Percentiles rank a stretch among this genome's conserved stretches.
Conservation (phyloP, 441 rosid genomes). For the Erysimum cheiri region DNA sequence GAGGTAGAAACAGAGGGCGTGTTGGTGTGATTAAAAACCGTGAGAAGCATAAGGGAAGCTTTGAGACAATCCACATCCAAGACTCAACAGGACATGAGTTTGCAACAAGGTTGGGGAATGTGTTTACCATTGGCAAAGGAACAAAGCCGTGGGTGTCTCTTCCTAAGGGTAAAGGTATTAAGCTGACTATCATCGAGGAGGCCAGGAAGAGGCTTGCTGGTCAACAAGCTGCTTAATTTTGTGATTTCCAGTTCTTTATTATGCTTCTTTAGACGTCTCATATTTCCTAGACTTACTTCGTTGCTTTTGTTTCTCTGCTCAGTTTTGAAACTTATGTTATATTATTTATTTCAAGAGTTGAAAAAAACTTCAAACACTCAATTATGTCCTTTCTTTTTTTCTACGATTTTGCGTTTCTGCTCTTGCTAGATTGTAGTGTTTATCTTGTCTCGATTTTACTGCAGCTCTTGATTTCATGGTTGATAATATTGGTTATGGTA, state of each 20-base stretch:
- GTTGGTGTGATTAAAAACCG: conserved; percentile 78
- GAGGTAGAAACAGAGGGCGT: conserved; percentile 86
- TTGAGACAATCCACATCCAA: conserved; percentile 79
- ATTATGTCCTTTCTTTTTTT: no score
- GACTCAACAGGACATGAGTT: conserved; percentile 77
- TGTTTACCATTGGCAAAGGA: conserved; percentile 77
- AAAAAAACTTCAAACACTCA: no score
- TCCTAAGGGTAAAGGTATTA: conserved; percentile 87
- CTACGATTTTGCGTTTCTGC: background rate
- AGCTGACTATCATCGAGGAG: conserved; percentile 76
- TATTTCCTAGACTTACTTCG: conserved; percentile 23
- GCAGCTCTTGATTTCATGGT: background rate
- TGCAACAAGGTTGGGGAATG: conserved; percentile 82
- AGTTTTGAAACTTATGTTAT: conserved; percentile 32
- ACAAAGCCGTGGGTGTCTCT: conserved; percentile 81
- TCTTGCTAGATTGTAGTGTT: background rate
- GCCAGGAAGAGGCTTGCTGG: conserved; percentile 74
- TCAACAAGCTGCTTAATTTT: conserved; percentile 50
- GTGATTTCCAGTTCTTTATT: background rate
- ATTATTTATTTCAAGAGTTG: conserved; percentile 28
- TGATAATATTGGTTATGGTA: background rate
- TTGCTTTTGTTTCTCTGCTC: conserved; percentile 25
- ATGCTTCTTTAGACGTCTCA: conserved; percentile 21
- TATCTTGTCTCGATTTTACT: background rate
- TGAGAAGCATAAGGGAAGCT: conserved; percentile 86